These are phyloP conservation scores for Crithidia acanthocephali DNA, from an alignment of 208 protist species.

Conservation along the genomic window DNA sequence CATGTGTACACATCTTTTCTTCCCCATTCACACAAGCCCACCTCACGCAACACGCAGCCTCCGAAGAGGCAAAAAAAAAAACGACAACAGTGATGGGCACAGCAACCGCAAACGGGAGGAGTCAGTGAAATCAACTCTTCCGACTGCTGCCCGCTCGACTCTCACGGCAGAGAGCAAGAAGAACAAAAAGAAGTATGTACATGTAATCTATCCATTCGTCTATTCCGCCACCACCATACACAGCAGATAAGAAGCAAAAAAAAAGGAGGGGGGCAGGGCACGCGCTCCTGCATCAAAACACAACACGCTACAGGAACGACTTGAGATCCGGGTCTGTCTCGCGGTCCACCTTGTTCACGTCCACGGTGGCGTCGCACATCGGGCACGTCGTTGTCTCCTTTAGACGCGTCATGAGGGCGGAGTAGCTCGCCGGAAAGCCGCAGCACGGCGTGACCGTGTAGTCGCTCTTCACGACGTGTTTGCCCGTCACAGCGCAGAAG, in stretches of 20 bases:
- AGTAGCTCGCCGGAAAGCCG: slow-evolving; percentile 90
- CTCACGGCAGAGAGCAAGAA: background rate
- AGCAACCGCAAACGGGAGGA: no score
- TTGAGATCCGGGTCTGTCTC: slow-evolving; percentile 72
- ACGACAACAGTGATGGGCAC: no score
- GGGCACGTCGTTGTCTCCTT: slow-evolving; percentile 70
- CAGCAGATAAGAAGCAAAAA: no score
- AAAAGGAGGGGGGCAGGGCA: no score
- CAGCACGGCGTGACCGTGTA: slow-evolving; percentile 92
- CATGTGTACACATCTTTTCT: background rate
- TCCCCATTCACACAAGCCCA: background rate
- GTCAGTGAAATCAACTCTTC: no score
- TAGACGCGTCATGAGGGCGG: slow-evolving; percentile 71
- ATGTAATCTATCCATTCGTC: background rate
- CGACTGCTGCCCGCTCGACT: no score
- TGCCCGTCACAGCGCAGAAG: slow-evolving; percentile 96
- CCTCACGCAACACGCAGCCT: background rate
- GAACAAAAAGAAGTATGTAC: slow-evolving; percentile 18
- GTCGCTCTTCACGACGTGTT: slow-evolving; percentile 91
- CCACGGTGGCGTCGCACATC: slow-evolving; percentile 83
- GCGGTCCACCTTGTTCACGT: slow-evolving; percentile 80
- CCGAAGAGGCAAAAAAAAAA: background rate
- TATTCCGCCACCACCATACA: no score
- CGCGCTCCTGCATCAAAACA: no score
- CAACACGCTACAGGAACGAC: slow-evolving; percentile 33